Evolutionary conservation across 441 rosid genomes (phyloP), one percentile per base, ranked within the genome.

Genomic region (Bruguiera hainesii): DNA sequence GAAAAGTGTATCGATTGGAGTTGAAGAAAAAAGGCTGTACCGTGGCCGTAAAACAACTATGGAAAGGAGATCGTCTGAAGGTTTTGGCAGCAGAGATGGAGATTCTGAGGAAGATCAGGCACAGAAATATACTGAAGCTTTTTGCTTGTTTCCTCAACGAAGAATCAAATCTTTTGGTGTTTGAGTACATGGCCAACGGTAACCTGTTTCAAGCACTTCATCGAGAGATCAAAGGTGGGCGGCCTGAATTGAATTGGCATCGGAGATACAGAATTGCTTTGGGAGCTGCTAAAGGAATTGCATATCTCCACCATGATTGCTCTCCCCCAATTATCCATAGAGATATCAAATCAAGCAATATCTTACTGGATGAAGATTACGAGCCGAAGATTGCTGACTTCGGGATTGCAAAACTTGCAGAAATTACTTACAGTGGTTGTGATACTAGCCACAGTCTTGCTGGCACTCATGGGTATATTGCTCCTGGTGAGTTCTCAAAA

Each of bases 391-490:
- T 94, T 5, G 96, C 98, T 30, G 97, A 94, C 76, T 91, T 94
- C 59, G 97, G 98, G 37, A 79, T 85, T 9, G 96, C 98, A 18
- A 91, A 87, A 84, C 75, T 84, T 55, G 89, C 83, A 1, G 90
- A 83, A 48, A 82, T 73, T 53, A 74, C 84, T 31, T 62, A 25
- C 0, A 66, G 76, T 55, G 90, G 80, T n/a, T 74, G 73, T 10
- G 85, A 89, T 37, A 77, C 72, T 67, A 88, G 48, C 48, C 0
- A 84, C 74, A 68, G 81, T 60, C 71, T 91, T 55, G 91, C 93
- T 30, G 97, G 98, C 30, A 94, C 98, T 69, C 85, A 81, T 70
- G 97, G 98, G 25, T 94, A 91, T 66, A 86, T 94, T 71, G 96
- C 97, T 63, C 98, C 98, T 0, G 96, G 97, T 88, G 66, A 88